Evolutionary conservation across 2,329 filamentous ascomycete species (phyloP).

Genomic region (Ambrosiella beaveri): DNA sequence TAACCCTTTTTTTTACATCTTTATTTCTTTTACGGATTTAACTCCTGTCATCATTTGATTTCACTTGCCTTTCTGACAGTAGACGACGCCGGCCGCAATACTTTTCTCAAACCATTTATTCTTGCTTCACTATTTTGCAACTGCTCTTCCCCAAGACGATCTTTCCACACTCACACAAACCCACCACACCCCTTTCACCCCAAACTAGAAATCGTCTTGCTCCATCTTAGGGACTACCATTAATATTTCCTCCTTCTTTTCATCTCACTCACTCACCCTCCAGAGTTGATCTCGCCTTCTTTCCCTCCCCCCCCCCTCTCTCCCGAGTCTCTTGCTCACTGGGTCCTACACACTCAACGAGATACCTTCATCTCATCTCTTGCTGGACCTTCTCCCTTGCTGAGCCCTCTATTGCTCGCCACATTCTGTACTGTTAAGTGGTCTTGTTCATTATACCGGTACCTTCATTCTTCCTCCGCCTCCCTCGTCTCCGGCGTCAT

Average conservation of each 20-base stretch:
- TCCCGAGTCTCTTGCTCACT: not conserved
- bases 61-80: not conserved
- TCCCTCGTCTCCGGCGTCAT: not conserved
- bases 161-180: not conserved
- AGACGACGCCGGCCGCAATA: not conserved
- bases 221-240: not conserved
- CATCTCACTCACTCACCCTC: not conserved
- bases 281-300: not conserved
- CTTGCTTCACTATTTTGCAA: not conserved
- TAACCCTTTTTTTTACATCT: not conserved
- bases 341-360: not conserved
- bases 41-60: not conserved
- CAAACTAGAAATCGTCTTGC: not conserved
- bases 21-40: not conserved
- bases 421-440: constrained; percentile 4
- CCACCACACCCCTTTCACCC: not conserved
- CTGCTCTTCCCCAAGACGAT: not conserved
- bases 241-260: not conserved
- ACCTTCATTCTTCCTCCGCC: constrained; percentile 11
- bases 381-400: not conserved
- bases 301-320: not conserved
- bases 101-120: not conserved
- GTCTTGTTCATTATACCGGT: constrained; percentile 6
- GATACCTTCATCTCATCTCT: constrained; percentile 6
- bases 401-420: constrained; percentile 10